Conservation (phyloP, 768 basidiomycete genomes). For the Agaricus subrufescens region DNA sequence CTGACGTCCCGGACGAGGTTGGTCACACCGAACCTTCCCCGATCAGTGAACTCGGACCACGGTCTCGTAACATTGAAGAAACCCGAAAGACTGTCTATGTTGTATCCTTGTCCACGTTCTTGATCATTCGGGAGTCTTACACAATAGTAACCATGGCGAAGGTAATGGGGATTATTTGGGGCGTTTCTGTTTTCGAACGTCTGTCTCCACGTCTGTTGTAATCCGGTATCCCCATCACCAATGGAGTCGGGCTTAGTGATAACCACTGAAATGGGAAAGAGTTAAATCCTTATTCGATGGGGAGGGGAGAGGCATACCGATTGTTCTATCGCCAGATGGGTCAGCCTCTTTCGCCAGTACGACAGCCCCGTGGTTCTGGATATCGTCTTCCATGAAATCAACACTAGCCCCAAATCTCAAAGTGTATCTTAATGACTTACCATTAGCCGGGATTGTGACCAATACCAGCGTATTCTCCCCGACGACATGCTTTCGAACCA, state of each 20-base stretch:
- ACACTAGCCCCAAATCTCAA: not conserved
- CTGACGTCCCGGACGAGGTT: slow-evolving; percentile 52
- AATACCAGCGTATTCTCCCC: slow-evolving; percentile 56
- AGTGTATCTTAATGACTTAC: slow-evolving; percentile 23
- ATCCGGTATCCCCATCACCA: slow-evolving; percentile 32
- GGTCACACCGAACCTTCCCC: slow-evolving; percentile 49
- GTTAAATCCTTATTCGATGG: not conserved
- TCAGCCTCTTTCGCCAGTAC: slow-evolving; percentile 50
- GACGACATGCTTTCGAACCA: slow-evolving; percentile 44
- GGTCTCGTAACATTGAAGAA: slow-evolving; percentile 48
- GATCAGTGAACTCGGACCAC: slow-evolving; percentile 46
- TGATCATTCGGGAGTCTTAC: slow-evolving; percentile 61
- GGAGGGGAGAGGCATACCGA: slow-evolving; percentile 31
- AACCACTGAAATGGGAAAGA: slow-evolving; percentile 39
- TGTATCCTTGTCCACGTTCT: slow-evolving; percentile 36
- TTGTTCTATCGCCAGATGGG: slow-evolving; percentile 51
- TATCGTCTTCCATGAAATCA: slow-evolving; percentile 45
- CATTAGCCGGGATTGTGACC: slow-evolving; percentile 61
- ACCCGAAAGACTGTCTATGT: slow-evolving; percentile 30
- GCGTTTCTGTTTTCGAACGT: slow-evolving; percentile 41
- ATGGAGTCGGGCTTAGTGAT: slow-evolving; percentile 69
- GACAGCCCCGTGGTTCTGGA: slow-evolving; percentile 59
- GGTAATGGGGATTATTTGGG: slow-evolving; percentile 20
- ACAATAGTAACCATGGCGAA: slow-evolving; percentile 61
- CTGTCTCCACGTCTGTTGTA: slow-evolving; percentile 42